Base-by-base conservation (phyloP, 1,139 yeast species). In the Casaregolazyma lundiana region DNA sequence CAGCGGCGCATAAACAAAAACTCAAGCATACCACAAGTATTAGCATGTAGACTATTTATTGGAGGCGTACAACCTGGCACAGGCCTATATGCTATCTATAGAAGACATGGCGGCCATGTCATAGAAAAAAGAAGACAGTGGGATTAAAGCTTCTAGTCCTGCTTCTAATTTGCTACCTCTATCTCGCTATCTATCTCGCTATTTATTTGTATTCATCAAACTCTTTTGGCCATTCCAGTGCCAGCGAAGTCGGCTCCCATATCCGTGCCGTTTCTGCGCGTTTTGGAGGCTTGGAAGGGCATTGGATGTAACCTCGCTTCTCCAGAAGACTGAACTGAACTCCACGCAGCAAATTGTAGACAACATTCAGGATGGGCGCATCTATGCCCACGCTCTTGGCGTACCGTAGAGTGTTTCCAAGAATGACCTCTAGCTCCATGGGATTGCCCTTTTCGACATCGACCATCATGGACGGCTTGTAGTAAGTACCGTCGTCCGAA, bases 401-500 rank as follows among this genome's bases (percentile, higher is more conserved):
- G 43, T 80, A 68, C 37, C 72, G 71, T 52, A 86, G 65, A 0
- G 92, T 88, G 59, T 81, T 84, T 1, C 92, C 90, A 46, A 84
- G 67, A 51, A 86, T 80, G 18, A 78, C 79, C 58, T 84, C 89
- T 45, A 81, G 66, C 63, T 86, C 95, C 59, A 84, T 73, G 49
- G 81, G 80, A 57, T 83, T 84, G 17, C 80, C 79, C 63, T 83
- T 82, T 49, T 84, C 74, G 24, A 75, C 70, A 62, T 84, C 95
- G 11, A 84, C 80, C 54, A 79, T 73, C 89, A 83, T 84, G 16
- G 89, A 81, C 0, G 92, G 92, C 35, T 75, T 67, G 60, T 81
- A 83, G 67, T 78, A 80, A 26, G 72, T 65, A 3, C 85, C 86
- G 55, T 80, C 84, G 50, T 83, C 84, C 37, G 78, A 70, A 56